Conservation (phyloP, 768 basidiomycete species). For the Fomitopsis pulvina region DNA sequence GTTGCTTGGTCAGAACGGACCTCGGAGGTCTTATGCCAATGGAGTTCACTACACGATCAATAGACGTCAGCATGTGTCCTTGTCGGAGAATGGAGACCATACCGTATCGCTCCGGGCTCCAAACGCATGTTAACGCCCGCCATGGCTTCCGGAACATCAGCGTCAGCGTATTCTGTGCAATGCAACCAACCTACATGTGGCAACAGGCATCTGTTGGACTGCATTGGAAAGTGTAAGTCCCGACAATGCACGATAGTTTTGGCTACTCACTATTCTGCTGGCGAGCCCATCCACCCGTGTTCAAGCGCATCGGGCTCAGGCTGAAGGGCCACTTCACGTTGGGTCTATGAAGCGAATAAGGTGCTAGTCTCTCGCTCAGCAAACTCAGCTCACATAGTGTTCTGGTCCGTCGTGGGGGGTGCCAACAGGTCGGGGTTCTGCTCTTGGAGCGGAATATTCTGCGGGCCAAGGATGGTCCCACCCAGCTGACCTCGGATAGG, state of each 20-base stretch:
- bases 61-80: neutral
- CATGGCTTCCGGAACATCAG: slow-evolving; percentile 15
- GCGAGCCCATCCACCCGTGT: slow-evolving; percentile 61
- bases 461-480: slow-evolving; percentile 44
- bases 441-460: slow-evolving; percentile 47
- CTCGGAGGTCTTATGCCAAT: slow-evolving; percentile 29
- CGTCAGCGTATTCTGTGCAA: neutral
- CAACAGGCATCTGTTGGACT: slow-evolving; percentile 36
- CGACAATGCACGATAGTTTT: slow-evolving; percentile 7
- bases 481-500: slow-evolving; percentile 42
- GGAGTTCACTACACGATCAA: slow-evolving; percentile 20
- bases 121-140: slow-evolving; percentile 30
- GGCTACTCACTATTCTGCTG: slow-evolving; percentile 44
- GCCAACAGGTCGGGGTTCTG: slow-evolving; percentile 53
- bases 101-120: slow-evolving; percentile 29
- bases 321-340: slow-evolving; percentile 64
- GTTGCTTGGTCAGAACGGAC: slow-evolving; percentile 2
- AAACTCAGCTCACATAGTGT: slow-evolving; percentile 38
- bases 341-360: neutral
- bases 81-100: neutral
- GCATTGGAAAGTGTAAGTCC: neutral
- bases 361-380: neutral
- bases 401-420: slow-evolving; percentile 58
- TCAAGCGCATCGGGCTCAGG: slow-evolving; percentile 52
- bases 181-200: slow-evolving; percentile 20